Base-by-base conservation (phyloP, 257 asterid species). In the Parsonsia alboflavescens region DNA sequence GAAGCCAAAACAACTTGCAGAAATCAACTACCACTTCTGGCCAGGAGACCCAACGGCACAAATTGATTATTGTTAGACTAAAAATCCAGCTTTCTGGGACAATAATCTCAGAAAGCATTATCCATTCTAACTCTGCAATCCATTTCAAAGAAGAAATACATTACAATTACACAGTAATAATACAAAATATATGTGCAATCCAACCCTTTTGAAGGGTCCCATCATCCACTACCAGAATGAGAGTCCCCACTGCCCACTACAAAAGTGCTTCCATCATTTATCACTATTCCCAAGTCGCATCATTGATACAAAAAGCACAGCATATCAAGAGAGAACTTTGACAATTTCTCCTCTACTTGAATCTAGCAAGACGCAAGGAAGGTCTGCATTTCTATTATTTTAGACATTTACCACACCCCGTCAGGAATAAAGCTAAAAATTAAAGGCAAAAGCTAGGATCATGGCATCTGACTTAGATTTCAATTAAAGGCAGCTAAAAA, bases 221-320 rank as follows among this genome's bases (percentile, higher is more conserved):
- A 59, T 73, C 82, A 54, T 80, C 95, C 94, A 90, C 90, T 80
- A 77, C 75, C 76, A 68, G 79, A 80, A 83, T 81, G 70, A 68
- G 54, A 77, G 78, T 17, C 80, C 81, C 91, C 89, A 85, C 92
- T 81, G 80, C 66, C 90, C 90, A 85, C 92, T 81, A 82, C 62
- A 79, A 74, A 84, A 80, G 84, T 77, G 86, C 89, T 84, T 84
- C 68, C 78, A 83, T 88, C 90, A 86, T 81, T 74, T 78, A 82
- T 84, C 90, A 89, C 84, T 75, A 74, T 44, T 67, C 63, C 61
- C 26, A 61, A 73, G 80, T 70, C 86, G 90, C 92, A 87, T 96
- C 88, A 82, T 74, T 82, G 61, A 42, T 26, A 33, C 68, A 66
- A 68, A 73, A 87, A 76, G 82, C 82, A 77, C 79, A 57, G 81